phyloP scores from a whole-genome alignment of 2,329 filamentous ascomycete species.

The Diaporthe sp. region DNA sequence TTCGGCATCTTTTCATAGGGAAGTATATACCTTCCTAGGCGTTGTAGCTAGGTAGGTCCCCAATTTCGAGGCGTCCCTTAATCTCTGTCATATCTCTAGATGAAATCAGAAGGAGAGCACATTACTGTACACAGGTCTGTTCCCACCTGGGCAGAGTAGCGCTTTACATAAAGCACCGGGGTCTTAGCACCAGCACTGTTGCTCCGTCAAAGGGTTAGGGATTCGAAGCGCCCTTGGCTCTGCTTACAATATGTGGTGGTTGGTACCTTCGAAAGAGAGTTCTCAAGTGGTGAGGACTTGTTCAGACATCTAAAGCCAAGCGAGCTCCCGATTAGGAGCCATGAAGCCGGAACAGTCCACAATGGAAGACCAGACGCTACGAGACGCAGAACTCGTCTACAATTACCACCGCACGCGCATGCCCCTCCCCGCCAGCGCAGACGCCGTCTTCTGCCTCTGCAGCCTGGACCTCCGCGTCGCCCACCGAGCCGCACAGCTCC shows the following conservation, averaged over 20 bases:
- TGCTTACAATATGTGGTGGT: background rate
- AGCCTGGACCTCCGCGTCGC: slow-evolving; percentile 61
- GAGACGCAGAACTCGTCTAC: slow-evolving; percentile 55
- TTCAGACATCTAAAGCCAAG: background rate
- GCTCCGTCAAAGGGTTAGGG: background rate
- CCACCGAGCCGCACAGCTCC: slow-evolving; percentile 55
- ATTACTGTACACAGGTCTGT: background rate
- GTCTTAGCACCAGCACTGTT: too few species aligned
- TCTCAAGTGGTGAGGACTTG: too few species aligned
- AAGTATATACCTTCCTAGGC: too few species aligned
- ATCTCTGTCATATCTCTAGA: too few species aligned
- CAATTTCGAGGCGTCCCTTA: too few species aligned
- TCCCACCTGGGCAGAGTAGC: background rate
- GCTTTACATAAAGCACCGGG: background rate
- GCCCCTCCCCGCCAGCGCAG: slow-evolving; percentile 47
- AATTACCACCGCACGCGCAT: slow-evolving; percentile 58
- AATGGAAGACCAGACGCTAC: background rate
- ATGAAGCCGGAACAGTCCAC: background rate
- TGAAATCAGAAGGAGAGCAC: background rate
- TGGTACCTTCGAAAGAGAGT: background rate
- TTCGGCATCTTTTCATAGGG: too few species aligned
- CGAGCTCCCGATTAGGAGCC: rapidly evolving
- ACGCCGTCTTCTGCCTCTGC: slow-evolving; percentile 61
- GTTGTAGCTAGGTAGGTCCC: too few species aligned
- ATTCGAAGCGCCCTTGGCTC: background rate